Percentiles rank a stretch among this genome's conserved stretches.
These are phyloP conservation scores for Porphyrellus cyaneotinctus DNA, from an alignment of 768 basidiomycete species.

Conservation along the genomic window DNA sequence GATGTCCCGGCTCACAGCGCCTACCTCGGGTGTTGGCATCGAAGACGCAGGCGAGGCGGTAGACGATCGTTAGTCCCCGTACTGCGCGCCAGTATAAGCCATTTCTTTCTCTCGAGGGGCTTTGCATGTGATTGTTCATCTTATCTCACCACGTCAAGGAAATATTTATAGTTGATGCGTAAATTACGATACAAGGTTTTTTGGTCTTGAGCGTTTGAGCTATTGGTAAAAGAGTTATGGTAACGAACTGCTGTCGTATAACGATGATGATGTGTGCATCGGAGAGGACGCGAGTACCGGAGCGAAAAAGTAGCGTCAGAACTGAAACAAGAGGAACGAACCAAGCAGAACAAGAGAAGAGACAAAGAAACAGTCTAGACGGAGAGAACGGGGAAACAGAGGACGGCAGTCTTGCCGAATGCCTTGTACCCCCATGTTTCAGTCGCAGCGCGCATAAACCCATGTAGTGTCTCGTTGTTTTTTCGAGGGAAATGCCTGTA, in stretches of 20 bases:
- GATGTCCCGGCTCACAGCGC: constrained; percentile 8
- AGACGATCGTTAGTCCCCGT: constrained; percentile 10
- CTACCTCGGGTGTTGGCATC: background rate
- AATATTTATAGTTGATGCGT: background rate
- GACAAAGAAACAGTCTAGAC: background rate
- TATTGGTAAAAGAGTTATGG: background rate
- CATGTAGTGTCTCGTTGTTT: constrained; percentile 13
- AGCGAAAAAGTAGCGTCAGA: constrained; percentile 1
- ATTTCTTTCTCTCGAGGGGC: background rate
- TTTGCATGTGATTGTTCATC: background rate
- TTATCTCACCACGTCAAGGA: background rate
- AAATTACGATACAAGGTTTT: constrained; percentile 26
- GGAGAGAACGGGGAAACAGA: background rate
- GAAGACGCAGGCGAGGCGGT: constrained; percentile 9
- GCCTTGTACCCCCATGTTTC: constrained; percentile 6
- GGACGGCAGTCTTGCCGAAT: constrained; percentile 2
- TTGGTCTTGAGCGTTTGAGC: constrained; percentile 16
- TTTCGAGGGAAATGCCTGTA: constrained; percentile 28
- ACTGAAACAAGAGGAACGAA: constrained; percentile 12
- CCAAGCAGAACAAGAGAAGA: constrained; percentile 18
- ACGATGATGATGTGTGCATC: constrained; percentile 1
- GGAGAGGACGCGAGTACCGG: constrained; percentile 3
- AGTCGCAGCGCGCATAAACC: constrained; percentile 15
- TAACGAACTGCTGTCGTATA: constrained; percentile 16
- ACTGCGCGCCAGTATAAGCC: background rate